These are phyloP conservation scores for Xanthoceras sorbifolium DNA, from an alignment of 345 rosid genomes.

Conservation along the genomic window DNA sequence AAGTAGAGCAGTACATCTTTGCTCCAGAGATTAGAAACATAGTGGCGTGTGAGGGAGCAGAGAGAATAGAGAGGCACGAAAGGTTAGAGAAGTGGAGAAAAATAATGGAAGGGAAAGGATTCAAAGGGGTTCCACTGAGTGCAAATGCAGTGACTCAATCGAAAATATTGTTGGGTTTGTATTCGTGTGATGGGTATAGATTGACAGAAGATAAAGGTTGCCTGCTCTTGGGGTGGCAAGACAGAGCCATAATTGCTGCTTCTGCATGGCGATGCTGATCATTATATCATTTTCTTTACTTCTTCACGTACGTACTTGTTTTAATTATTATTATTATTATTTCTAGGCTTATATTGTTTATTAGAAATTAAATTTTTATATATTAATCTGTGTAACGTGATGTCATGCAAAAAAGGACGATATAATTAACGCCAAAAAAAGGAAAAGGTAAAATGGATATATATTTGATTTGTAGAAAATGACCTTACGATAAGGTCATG, in stretches of 20 bases:
- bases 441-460: neutral
- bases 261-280: constrained; percentile 66
- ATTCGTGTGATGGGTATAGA: constrained; percentile 66
- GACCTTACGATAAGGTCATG: constrained; percentile 14
- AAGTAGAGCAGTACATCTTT: constrained; percentile 65
- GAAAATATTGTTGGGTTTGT: constrained; percentile 55
- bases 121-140: constrained; percentile 54
- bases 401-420: constrained; percentile 1
- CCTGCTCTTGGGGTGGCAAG: constrained; percentile 74
- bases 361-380: neutral
- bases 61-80: constrained; percentile 62
- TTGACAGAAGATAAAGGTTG: constrained; percentile 74
- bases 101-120: constrained; percentile 67
- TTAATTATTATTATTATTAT: no score
- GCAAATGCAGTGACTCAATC: constrained; percentile 71
- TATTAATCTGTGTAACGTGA: neutral
- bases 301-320: neutral
- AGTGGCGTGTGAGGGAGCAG: constrained; percentile 61
- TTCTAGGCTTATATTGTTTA: neutral
- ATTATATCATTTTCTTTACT: neutral
- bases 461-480: neutral
- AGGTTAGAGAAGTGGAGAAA: constrained; percentile 71
- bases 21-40: constrained; percentile 66
- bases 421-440: constrained; percentile 9
- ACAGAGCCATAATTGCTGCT: constrained; percentile 58